These are phyloP conservation scores for Fusarium pilosicola DNA, from an alignment of 2,329 filamentous ascomycete genomes.

Conservation along the genomic window DNA sequence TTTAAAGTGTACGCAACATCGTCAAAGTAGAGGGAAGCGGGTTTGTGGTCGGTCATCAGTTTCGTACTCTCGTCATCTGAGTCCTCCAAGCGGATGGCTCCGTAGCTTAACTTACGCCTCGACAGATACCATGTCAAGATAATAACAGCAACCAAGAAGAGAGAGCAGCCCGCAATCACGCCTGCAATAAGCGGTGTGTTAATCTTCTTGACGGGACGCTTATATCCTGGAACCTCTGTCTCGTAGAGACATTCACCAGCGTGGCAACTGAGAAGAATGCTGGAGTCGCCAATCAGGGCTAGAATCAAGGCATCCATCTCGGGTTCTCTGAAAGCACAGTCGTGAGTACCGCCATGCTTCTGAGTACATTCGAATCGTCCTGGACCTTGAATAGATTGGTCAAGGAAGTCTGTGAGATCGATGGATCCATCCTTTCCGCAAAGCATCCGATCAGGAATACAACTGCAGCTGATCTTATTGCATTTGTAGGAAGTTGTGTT, in stretches of 20 bases:
- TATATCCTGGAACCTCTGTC: conserved; percentile 92
- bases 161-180: conserved; percentile 84
- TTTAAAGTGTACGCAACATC: conserved; percentile 89
- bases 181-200: conserved; percentile 96
- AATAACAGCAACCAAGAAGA: conserved; percentile 91
- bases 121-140: conserved; percentile 88
- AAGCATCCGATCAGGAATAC: conserved; percentile 90
- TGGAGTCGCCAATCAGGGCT: conserved; percentile 88
- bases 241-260: conserved; percentile 93
- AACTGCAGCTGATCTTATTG: conserved; percentile 84
- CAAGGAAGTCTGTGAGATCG: conserved; percentile 89
- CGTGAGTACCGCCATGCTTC: conserved; percentile 68
- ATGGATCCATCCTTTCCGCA: conserved; percentile 92
- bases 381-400: conserved; percentile 84
- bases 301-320: conserved; percentile 92
- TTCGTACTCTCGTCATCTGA: conserved; percentile 88
- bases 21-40: conserved; percentile 87
- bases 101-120: conserved; percentile 74
- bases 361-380: conserved; percentile 82
- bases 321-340: conserved; percentile 88
- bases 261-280: conserved; percentile 83
- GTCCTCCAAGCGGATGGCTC: conserved; percentile 84
- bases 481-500: conserved; percentile 91
- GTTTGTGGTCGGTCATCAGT: conserved; percentile 91
- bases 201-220: conserved; percentile 89